These are phyloP conservation scores for Eutrema japonicum DNA, from an alignment of 345 rosid genomes.

Conservation along the genomic window DNA sequence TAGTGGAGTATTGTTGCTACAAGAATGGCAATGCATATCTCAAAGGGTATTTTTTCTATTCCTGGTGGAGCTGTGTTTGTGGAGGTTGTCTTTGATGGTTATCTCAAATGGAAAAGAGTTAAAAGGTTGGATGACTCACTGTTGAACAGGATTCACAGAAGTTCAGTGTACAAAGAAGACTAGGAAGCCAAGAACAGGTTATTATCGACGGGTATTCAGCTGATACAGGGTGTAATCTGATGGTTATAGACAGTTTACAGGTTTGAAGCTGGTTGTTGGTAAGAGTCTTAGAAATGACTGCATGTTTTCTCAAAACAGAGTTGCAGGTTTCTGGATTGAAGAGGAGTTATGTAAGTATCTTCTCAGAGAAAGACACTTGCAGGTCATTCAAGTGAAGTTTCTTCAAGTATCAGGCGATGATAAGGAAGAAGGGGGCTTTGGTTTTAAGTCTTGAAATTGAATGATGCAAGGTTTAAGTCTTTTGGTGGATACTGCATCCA, in stretches of 20 bases:
- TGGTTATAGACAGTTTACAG: fast-evolving
- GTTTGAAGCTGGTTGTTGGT: background rate
- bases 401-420: background rate
- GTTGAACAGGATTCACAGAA: background rate
- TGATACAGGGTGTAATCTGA: background rate
- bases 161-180: background rate
- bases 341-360: background rate
- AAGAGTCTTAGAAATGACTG: no score
- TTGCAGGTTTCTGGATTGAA: background rate
- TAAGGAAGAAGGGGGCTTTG: background rate
- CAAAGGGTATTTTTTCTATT: background rate
- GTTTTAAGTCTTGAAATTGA: background rate
- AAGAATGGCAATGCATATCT: background rate
- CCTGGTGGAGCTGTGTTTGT: background rate
- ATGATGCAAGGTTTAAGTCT: background rate
- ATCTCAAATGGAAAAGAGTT: background rate
- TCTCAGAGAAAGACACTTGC: background rate
- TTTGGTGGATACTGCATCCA: background rate
- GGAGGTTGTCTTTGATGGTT: no score
- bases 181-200: background rate
- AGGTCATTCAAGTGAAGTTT: background rate
- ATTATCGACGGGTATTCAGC: background rate
- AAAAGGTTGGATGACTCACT: background rate
- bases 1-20: background rate
- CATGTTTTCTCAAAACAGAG: no score